Evolutionary conservation across 2,329 filamentous ascomycete species (phyloP), one percentile per base, ranked within the genome.

Genomic region (Macroventuria anomochaeta): DNA sequence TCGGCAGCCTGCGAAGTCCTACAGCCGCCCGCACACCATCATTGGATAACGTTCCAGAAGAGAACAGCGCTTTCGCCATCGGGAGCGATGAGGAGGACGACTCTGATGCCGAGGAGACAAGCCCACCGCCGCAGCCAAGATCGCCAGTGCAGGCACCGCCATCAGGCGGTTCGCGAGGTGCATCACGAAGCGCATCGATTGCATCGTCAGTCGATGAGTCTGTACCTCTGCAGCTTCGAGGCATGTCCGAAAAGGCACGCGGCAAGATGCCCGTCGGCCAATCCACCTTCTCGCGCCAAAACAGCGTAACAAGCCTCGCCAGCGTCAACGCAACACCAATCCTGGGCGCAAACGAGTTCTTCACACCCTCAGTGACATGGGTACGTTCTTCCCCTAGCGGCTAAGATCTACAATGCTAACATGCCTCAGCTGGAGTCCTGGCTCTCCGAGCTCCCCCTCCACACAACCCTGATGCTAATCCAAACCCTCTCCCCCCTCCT

Each of bases 201-300:
- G 85, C 85, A 23, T 84, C 83, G 0, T 85, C 85, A 0, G 77
- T 84, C 0, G 91, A 96, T 54, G 92, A 96, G 55, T 88, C 89
- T 3, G 85, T 96, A 8, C 92, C 91, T 12, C 82, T 87, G 17
- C 93, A 97, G 71, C 74, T 96, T 25, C 85, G 91, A 52, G 92
- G 92, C 48, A 96, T 97, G 90, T 97, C 93, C 17, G 95, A 97
- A 75, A 99, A 97, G 74, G 95, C 95, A 13, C 83, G 95, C 42
- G 95, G 95, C 7, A 99, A 99, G 75, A 91, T 96, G 86, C 95
- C 93, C 23, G 91, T 90, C 11, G 89, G 90, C 1, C 82, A 88
- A 42, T 83, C 85, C n/a, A 85, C 85, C 2, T 96, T 97, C 72
- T 96, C 93, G 0, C 83, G 93, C 15, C 92, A 96, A 69, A 96